phyloP scores from a whole-genome alignment of 306 rosid genomes.

The Lithocarpus polystachyus region DNA sequence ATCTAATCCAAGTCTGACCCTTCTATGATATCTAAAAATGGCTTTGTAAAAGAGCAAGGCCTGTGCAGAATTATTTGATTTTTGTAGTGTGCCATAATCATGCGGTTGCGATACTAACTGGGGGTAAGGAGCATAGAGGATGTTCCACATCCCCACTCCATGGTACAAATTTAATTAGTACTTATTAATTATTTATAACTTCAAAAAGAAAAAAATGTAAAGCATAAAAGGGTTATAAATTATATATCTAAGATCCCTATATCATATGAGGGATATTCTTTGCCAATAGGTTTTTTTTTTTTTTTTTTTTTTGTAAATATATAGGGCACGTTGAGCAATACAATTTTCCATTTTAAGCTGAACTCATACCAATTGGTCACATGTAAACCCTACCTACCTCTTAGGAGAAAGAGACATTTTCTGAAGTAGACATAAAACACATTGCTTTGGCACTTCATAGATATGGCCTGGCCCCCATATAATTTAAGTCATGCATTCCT shows the following conservation, averaged over 20 bases:
- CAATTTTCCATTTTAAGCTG: constrained; percentile 45
- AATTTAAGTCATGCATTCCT: background rate
- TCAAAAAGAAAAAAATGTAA: background rate
- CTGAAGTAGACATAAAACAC: constrained; percentile 30
- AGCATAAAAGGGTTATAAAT: too few species aligned
- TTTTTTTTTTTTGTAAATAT: background rate
- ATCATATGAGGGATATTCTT: too few species aligned
- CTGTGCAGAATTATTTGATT: too few species aligned
- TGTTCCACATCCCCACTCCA: too few species aligned
- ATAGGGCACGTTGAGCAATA: constrained; percentile 22
- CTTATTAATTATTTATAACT: background rate
- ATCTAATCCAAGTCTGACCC: too few species aligned
- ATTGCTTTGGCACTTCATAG: constrained; percentile 34
- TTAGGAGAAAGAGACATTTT: constrained; percentile 35
- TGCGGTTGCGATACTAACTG: too few species aligned
- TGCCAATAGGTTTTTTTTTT: too few species aligned
- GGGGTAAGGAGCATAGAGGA: too few species aligned
- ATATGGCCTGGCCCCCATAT: constrained; percentile 20
- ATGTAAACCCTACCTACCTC: constrained; percentile 33
- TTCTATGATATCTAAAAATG: too few species aligned
- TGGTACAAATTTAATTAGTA: background rate
- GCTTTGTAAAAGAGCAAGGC: too few species aligned
- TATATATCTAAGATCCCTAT: too few species aligned
- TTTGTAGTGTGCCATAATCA: too few species aligned
- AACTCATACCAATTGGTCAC: constrained; percentile 46